Base-by-base conservation (phyloP, 2,329 filamentous ascomycete species). In the Clonostachys sp. region DNA sequence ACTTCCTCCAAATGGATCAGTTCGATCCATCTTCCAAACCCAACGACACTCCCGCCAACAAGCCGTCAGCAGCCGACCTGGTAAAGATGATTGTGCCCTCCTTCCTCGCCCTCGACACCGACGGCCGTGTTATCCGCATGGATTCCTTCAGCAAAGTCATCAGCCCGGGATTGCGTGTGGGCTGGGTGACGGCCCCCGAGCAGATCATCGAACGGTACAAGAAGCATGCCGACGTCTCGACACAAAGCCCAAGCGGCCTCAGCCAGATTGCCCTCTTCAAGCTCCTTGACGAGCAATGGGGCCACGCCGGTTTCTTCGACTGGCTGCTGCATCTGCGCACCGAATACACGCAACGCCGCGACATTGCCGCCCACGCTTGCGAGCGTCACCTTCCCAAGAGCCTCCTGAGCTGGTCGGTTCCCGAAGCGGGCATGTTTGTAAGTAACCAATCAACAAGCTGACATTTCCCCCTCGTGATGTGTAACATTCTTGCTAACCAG, bases 111-210 rank as follows among this genome's bases (percentile, higher is more conserved):
- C 73, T 95, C 57, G 89, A 95, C 60, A 74, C 77, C 1, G 88
- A 92, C 62, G 90, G 89, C 10, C 84, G 89, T 50, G 89, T 95
- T 40, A 73, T 94, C 67, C 85, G 89, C 24, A 76, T 95, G 63
- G 89, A 95, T 61, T 91, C 87, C 2, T 92, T 95, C 69, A 91
- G 87, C 57, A 95, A 95, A 68, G 87, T 94, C 12, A 74, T 94
- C 38, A 76, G 87, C 0, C 90, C 90, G 0, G 89, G 89, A 14
- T 80, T 84, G 18, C 80, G 90, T 40, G 66, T 84, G 40, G 89
- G 89, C 40, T 96, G 91, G 90, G 75, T 95, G 45, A 95, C 91
- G 1, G 90, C 82, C 1, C 85, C 85, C 3, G 83, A 84, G 58
- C 85, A 95, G 67, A 74, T 96, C 47, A 70, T 91, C 48, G 86